Base-by-base conservation (phyloP, 495 filamentous ascomycete genomes). In the Aspergillus cristatus region DNA sequence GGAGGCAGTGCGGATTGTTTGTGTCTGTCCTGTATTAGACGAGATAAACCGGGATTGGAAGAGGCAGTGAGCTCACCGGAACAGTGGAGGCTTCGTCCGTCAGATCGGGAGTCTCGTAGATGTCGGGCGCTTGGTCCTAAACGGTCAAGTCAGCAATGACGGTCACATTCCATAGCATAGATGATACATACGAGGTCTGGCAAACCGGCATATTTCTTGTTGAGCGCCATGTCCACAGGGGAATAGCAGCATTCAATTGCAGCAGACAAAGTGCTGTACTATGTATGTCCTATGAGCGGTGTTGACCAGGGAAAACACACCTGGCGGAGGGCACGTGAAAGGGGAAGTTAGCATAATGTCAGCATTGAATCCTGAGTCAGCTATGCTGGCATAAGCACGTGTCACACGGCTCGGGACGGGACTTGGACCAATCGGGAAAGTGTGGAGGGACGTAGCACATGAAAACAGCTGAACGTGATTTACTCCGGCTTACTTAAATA, bases 21-120 rank as follows among this genome's bases (percentile, higher is more conserved):
- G 72, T 16, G 80, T 75, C 81, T 86, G 35, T 3, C 28, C n/a
- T n/a, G n/a, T n/a, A n/a, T n/a, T n/a, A n/a, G n/a, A n/a, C 20
- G 20, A 24, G 20, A 24, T 24, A 24, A 4, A n/a, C n/a, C n/a
- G n/a, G n/a, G n/a, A n/a, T n/a, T n/a, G n/a, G n/a, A 12, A 48
- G 44, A 5, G n/a, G 36, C 46, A 41, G 42, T 26, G 41, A 41
- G 60, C 51, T 52, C 40, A 93, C 85, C 20, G 76, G 85, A 40
- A 86, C 55, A 26, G 88, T 96, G 18, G 86, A 94, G 35, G 72
- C 80, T 54, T 91, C 89, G 50, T 95, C 86, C 16, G 77, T 86
- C 46, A 94, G 67, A 41, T 91, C 86, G 50, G 89, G 89, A 32
- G 89, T 95, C 64, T 94, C 89, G 65, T 96, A 96, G 50, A 93